Percentiles rank a stretch among this genome's conserved stretches.
These are phyloP conservation scores for Aspergillus sergii DNA, from an alignment of 2,329 filamentous ascomycete genomes.

Conservation along the genomic window DNA sequence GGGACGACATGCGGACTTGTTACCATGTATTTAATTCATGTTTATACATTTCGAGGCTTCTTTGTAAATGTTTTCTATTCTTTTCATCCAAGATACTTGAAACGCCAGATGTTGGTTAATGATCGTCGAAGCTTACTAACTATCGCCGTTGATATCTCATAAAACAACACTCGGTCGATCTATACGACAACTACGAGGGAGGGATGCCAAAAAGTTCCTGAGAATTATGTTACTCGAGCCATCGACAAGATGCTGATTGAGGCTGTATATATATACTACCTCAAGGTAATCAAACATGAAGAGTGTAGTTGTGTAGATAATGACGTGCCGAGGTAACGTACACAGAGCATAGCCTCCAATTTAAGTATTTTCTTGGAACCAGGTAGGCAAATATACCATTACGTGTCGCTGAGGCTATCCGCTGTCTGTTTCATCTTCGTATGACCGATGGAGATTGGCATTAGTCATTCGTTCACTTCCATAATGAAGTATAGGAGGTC, in stretches of 20 bases:
- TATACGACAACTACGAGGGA: too few species aligned
- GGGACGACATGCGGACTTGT: background rate
- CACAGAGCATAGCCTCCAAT: background rate
- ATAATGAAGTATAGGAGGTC: background rate
- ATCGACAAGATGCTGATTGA: too few species aligned
- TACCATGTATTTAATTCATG: background rate
- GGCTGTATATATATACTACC: too few species aligned
- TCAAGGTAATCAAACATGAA: too few species aligned
- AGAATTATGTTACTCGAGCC: too few species aligned
- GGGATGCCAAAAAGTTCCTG: too few species aligned
- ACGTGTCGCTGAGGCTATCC: background rate
- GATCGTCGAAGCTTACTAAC: background rate
- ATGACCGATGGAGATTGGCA: background rate
- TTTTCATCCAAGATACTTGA: background rate
- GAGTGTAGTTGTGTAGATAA: too few species aligned
- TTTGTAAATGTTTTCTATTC: background rate
- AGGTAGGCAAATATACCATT: background rate
- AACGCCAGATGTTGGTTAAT: background rate
- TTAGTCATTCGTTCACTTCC: background rate
- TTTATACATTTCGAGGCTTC: background rate
- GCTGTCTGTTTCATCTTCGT: background rate
- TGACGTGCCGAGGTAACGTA: background rate
- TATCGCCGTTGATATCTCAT: too few species aligned
- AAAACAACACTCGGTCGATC: too few species aligned
- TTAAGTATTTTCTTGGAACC: background rate